phyloP scores from a whole-genome alignment of 2,329 filamentous ascomycete species.

The Coniosporium tulheliwenetii region DNA sequence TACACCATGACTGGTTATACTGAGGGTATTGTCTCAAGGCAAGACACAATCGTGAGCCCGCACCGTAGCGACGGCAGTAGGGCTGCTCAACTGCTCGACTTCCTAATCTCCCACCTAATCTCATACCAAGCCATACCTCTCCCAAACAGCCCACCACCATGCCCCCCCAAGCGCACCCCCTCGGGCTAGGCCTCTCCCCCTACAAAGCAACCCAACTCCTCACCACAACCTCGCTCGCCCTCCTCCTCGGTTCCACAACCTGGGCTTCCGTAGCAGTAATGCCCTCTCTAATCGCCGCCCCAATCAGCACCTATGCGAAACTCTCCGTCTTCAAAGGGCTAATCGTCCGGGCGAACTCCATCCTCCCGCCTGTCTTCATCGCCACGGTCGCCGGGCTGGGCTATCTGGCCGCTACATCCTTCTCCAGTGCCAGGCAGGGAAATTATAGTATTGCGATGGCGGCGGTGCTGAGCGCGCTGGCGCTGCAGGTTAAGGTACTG shows the following conservation, averaged over 20 bases:
- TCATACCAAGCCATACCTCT: too few relatives aligned
- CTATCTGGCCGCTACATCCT: background rate
- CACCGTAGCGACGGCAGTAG: too few relatives aligned
- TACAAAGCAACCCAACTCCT: constrained; percentile 1
- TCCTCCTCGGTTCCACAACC: constrained; percentile 1
- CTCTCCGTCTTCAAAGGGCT: constrained; percentile 1
- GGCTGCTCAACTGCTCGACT: too few relatives aligned
- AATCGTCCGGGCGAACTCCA: constrained; percentile 1
- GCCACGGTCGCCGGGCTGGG: background rate
- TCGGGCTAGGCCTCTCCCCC: background rate
- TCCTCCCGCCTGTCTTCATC: constrained; percentile 1
- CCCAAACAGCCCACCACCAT: too few relatives aligned
- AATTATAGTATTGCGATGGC: background rate
- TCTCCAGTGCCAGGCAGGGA: background rate
- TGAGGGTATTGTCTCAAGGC: too few relatives aligned
- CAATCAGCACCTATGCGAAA: constrained; percentile 1
- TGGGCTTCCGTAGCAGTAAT: background rate
- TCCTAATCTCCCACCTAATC: too few relatives aligned
- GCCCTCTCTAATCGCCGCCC: constrained; percentile 1
- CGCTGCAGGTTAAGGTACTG: constrained; percentile 1
- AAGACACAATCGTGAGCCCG: too few relatives aligned
- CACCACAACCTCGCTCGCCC: background rate
- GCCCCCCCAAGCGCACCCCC: too few relatives aligned
- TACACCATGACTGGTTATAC: too few relatives aligned
- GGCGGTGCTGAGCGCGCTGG: background rate